Evolutionary conservation across 1,284 basidiomycete species (phyloP).

Genomic region (Phenoliferia sp.): DNA sequence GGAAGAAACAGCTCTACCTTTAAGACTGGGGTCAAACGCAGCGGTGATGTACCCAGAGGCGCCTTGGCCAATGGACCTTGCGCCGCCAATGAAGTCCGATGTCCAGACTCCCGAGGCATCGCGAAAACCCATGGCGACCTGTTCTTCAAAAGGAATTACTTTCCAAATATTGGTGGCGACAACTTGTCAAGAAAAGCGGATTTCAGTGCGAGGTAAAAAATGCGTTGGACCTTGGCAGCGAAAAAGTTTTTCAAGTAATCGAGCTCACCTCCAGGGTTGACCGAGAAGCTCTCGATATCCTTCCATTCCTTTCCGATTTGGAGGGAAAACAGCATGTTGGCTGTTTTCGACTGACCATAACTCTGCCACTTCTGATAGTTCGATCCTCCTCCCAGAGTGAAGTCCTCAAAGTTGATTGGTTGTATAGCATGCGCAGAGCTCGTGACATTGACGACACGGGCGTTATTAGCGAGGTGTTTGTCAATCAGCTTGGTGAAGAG

Average conservation of each 20-base stretch:
- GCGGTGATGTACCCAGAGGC: background rate
- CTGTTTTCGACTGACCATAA: constrained; percentile 23
- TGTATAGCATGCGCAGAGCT: constrained; percentile 6
- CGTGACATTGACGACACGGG: constrained; percentile 24
- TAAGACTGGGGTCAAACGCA: background rate
- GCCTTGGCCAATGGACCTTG: constrained; percentile 6
- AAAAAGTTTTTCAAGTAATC: background rate
- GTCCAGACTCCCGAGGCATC: background rate
- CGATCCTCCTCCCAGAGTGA: constrained; percentile 7
- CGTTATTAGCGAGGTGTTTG: background rate
- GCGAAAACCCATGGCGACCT: background rate
- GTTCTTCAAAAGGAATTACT: background rate
- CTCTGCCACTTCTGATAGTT: constrained; percentile 10
- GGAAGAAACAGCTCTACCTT: background rate
- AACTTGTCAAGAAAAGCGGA: too few relatives aligned
- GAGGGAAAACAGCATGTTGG: constrained; percentile 20
- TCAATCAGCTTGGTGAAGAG: constrained; percentile 30
- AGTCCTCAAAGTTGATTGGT: constrained; percentile 16
- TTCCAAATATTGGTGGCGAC: background rate
- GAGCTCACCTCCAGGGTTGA: constrained; percentile 11
- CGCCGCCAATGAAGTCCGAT: background rate
- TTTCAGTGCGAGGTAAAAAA: background rate
- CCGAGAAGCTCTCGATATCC: background rate
- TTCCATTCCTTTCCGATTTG: background rate
- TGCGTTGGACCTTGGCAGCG: background rate